Base-by-base conservation (phyloP, 108 stramenopile genomes). In the Phaeodactylum tricornutum region DNA sequence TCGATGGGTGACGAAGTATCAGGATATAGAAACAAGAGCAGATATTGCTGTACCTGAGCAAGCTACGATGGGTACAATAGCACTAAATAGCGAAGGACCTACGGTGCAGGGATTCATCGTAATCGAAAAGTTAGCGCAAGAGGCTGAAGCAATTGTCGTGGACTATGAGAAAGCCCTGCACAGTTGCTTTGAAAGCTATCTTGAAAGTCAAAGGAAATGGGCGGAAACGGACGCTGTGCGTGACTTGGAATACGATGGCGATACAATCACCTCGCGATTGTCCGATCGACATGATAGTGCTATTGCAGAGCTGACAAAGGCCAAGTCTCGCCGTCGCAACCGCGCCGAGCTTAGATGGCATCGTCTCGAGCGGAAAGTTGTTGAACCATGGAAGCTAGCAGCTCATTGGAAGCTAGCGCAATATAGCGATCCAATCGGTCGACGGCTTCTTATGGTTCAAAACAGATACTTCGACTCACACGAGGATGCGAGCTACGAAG, bases 191-290 rank as follows among this genome's bases (percentile, higher is more conserved):
- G 70, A 67, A 40, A 52, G 62, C 12, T 90, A 81, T 46, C 67
- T 75, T 50, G 81, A 90, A 34, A 57, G 64, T 0, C 88, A 90
- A 62, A 25, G 72, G 41, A 61, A 65, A 34, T 85, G 88, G 84
- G 79, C 88, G 21, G 88, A 85, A 38, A 90, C 88, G 0, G 77
- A 74, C 23, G 74, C 75, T n/a, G 88, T 90, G 7, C 67, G 88
- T 22, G 79, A 85, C 45, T 57, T 80, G 22, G 83, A 84, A 50
- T 73, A 52, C 38, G 66, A 73, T 21, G 88, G 88, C 16, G 77
- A 85, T 43, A 45, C 62, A 14, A 40, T 38, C 14, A 59, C 86
- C 8, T 79, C 76, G 49, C 49, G 43, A 33, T 57, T 81, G 0
- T 57, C 81, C 2, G 43, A 32, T 33, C 62, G 66, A 36, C 50